Evolutionary conservation across 2,329 filamentous ascomycete species (phyloP).

Genomic region (Ophioceras dolichostomum): DNA sequence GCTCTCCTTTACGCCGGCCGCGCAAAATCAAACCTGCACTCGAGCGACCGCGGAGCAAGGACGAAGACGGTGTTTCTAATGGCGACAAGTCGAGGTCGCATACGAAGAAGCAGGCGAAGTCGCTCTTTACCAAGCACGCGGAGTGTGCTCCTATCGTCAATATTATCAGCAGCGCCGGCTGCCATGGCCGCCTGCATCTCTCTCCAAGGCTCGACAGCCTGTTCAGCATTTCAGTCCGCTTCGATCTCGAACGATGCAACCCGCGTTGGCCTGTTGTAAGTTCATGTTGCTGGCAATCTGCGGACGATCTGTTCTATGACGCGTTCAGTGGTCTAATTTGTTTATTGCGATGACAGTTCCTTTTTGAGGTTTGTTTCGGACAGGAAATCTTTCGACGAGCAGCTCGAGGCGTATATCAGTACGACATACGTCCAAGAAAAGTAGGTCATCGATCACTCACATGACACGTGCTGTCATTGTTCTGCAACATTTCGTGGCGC

Average conservation of each 20-base stretch:
- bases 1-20: no score
- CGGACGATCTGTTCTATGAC: no score
- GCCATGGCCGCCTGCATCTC: slow-evolving; percentile 44
- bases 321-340: neutral
- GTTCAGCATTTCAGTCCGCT: slow-evolving; percentile 57
- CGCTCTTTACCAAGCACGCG: slow-evolving; percentile 5
- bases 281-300: no score
- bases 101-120: slow-evolving; percentile 7
- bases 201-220: slow-evolving; percentile 55
- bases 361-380: slow-evolving; percentile 77
- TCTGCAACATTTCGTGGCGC: neutral
- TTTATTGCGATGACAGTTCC: slow-evolving; percentile 43
- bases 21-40: no score
- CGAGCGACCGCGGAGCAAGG: no score
- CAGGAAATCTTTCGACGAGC: slow-evolving; percentile 62
- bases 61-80: no score
- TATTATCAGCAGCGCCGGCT: slow-evolving; percentile 21
- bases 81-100: slow-evolving; percentile 1
- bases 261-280: slow-evolving; percentile 53
- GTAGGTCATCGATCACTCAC: no score
- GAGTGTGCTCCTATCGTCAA: slow-evolving; percentile 9
- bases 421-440: slow-evolving; percentile 65
- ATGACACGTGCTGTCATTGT: no score
- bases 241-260: slow-evolving; percentile 54
- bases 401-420: slow-evolving; percentile 60